Base-by-base conservation (phyloP, 208 protist species). In the Wallacemonas rigidus region DNA sequence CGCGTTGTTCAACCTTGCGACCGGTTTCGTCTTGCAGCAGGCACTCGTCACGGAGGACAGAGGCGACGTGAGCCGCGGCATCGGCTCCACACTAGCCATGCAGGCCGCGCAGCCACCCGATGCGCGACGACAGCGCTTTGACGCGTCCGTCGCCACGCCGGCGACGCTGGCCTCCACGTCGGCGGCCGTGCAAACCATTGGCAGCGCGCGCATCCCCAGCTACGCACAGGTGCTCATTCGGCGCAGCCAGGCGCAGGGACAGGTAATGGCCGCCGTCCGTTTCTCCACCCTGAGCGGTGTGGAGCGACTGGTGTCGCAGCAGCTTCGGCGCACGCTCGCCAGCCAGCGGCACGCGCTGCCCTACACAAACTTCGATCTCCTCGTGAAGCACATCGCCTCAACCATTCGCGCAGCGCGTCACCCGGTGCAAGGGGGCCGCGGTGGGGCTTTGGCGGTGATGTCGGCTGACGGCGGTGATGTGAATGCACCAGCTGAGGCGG, bases 11-110 rank as follows among this genome's bases (percentile, higher is more conserved):
- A 77, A 89, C 14, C 70, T 83, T 2, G 86, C 91, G 9, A 80
- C 81, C 14, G 71, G 80, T 41, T 95, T 90, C 76, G 80, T 93
- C 58, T 74, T 91, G n/a, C 68, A 84, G 26, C 75, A 84, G 69
- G 65, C 81, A 63, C 71, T 78, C 56, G 75, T 81, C 68, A 79
- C 57, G 8, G 75, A 76, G 8, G 75, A 80, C 58, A 40, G 61
- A 65, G 17, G 69, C 54, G 9, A 77, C 62, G 57, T 61, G 69
- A 54, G 71, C 35, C 60, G 70, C 56, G 1, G 70, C 60, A 15
- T 72, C 2, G 83, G 83, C 38, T 81, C 82, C 2, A 74, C 65
- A 4, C 65, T 88, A 7, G 82, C 83, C 55, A 65, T 79, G 11
- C 62, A 77, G 39, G 82, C 80, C 43, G 83, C 75, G 8, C 85